Evolutionary conservation across 2,329 filamentous ascomycete genomes (phyloP).

Genomic region (Stagonosporopsis chrysanthemi): DNA sequence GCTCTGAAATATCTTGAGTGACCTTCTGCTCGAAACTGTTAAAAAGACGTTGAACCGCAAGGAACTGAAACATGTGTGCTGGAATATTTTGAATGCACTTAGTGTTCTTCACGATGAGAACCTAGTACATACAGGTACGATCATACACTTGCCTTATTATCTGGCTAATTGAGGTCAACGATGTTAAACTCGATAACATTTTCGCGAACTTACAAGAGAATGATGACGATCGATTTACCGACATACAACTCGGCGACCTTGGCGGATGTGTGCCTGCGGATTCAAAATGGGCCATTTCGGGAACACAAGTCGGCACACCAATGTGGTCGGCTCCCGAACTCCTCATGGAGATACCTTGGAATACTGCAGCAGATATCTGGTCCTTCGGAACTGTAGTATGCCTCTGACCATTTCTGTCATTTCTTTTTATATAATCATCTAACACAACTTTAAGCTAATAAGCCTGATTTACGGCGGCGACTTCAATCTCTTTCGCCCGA

Average conservation of each 20-base stretch:
- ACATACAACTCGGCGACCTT: conserved; percentile 26
- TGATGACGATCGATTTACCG: conserved; percentile 4
- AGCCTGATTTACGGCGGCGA: conserved; percentile 37
- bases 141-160: too few relatives aligned
- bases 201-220: conserved; percentile 45
- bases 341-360: conserved; percentile 41
- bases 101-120: conserved; percentile 34
- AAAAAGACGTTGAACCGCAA: conserved; percentile 24
- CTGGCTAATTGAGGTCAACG: conserved; percentile 1
- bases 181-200: conserved; percentile 50
- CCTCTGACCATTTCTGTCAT: conserved; percentile 14
- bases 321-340: conserved; percentile 49
- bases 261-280: conserved; percentile 32
- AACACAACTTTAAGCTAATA: conserved; percentile 30
- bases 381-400: conserved; percentile 50
- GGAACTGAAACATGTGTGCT: conserved; percentile 31
- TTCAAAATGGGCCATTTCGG: conserved; percentile 30
- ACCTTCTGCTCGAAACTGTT: conserved; percentile 22
- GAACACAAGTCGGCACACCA: conserved; percentile 43
- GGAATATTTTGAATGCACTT: conserved; percentile 33
- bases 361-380: conserved; percentile 52
- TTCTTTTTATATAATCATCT: not conserved
- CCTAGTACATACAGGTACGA: conserved; percentile 33
- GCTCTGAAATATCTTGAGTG: conserved; percentile 22
- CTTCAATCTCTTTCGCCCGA: conserved; percentile 37